These are phyloP conservation scores for Haberlea rhodopensis DNA, from an alignment of 257 asterid species.

Conservation along the genomic window DNA sequence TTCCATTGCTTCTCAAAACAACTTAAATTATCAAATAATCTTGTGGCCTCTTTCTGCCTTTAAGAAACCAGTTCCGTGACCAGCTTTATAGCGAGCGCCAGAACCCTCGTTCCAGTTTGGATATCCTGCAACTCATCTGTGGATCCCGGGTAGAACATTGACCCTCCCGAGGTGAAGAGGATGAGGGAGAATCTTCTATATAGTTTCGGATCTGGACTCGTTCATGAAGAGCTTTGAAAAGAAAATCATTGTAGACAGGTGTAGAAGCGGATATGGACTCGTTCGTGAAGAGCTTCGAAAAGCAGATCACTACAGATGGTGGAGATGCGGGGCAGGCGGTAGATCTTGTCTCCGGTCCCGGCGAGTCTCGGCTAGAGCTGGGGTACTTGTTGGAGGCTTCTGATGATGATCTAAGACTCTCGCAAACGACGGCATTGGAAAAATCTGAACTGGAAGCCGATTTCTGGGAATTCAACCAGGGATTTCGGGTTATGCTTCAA, in stretches of 20 bases:
- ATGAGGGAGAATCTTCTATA: conserved; percentile 52
- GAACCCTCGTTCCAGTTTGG: too few relatives aligned
- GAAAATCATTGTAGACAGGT: conserved; percentile 31
- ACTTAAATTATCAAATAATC: too few relatives aligned
- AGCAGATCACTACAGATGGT: conserved; percentile 36
- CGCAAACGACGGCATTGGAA: conserved; percentile 37
- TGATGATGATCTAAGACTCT: conserved; percentile 67
- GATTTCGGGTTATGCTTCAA: conserved; percentile 37
- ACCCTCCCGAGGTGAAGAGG: conserved; percentile 58
- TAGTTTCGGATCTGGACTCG: conserved; percentile 23
- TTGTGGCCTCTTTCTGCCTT: too few relatives aligned
- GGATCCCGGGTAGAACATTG: conserved; percentile 24
- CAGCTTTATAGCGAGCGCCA: too few relatives aligned
- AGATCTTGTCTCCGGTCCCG: conserved; percentile 30
- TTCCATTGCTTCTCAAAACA: too few relatives aligned
- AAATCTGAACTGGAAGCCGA: conserved; percentile 33
- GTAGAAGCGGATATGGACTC: conserved; percentile 59
- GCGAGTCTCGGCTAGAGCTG: conserved; percentile 46
- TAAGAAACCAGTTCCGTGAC: too few relatives aligned
- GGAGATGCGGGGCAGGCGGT: conserved; percentile 12
- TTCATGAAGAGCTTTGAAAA: too few relatives aligned
- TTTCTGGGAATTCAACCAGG: conserved; percentile 34
- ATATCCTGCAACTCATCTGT: too few relatives aligned
- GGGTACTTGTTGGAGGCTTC: conserved; percentile 63
- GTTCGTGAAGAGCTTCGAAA: too few relatives aligned